Percentiles rank a stretch among this genome's conserved stretches.
These are phyloP conservation scores for Brasilioporus rufonigricans DNA, from an alignment of 768 basidiomycete genomes.

Conservation along the genomic window DNA sequence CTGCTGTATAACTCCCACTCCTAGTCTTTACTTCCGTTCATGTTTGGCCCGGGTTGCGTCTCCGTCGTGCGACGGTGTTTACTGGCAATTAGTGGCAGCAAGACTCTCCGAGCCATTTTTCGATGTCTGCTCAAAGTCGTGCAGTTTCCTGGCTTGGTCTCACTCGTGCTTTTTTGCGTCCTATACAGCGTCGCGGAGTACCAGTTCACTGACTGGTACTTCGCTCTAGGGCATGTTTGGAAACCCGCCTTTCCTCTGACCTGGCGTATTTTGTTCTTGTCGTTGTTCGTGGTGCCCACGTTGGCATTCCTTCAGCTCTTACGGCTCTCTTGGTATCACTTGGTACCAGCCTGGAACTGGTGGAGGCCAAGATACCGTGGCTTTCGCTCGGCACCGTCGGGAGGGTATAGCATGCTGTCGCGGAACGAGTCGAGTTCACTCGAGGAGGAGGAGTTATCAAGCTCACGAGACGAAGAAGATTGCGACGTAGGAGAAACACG, in stretches of 20 bases:
- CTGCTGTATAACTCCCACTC: background rate
- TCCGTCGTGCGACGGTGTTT: background rate
- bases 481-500: fast-evolving
- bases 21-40: background rate
- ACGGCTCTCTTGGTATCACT: background rate
- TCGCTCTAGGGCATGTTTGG: slow-evolving; percentile 9
- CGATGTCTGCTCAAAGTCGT: background rate
- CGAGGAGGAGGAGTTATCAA: background rate
- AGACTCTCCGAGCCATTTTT: background rate
- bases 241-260: slow-evolving; percentile 17
- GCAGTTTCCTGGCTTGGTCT: background rate
- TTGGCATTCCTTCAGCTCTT: slow-evolving; percentile 11
- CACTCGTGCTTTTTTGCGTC: background rate
- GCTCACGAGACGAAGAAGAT: background rate
- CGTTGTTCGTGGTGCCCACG: slow-evolving; percentile 10
- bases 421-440: slow-evolving; percentile 5
- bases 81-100: background rate
- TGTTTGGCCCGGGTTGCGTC: background rate
- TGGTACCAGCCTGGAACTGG: background rate
- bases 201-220: slow-evolving; percentile 8
- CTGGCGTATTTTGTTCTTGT: slow-evolving; percentile 18
- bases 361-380: background rate
- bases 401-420: slow-evolving; percentile 10
- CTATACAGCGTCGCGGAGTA: slow-evolving; percentile 12
- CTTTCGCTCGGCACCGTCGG: background rate